Base-by-base conservation (phyloP, 2,329 filamentous ascomycete species). In the Zymoseptoria brevis region DNA sequence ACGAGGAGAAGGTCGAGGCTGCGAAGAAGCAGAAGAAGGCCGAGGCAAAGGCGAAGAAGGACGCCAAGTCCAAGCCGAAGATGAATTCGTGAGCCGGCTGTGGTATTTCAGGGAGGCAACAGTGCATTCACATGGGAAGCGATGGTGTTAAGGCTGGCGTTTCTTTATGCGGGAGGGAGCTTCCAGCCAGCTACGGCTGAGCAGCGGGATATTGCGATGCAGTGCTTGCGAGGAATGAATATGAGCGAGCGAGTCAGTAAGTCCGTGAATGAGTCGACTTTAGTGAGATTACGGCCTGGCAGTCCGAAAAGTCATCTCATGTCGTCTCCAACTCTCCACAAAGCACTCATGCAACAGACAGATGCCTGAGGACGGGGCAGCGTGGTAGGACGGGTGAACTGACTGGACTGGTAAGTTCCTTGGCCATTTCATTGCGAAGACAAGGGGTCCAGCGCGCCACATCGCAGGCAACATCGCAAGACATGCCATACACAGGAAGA, bases 21-120 rank as follows among this genome's bases (percentile, higher is more conserved):
- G 91, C 90, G 76, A 96, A 93, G 80, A 97, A 97, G 83, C 95
- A 92, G 78, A 81, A 88, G 67, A 99, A 96, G 82, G 85, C 89
- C 63, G 90, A 95, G 59, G 92, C 93, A 70, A 96, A 96, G 80
- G 90, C 92, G 65, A 99, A 97, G 83, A 92, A 92, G 66, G 89
- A 89, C 64, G 83, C 85, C 21, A 99, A 96, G 78, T 81, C 87
- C 5, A 96, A 93, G 78, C 92, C 93, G 48, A 72, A 72, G 66
- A 68, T 72, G 67, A 72, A 66, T 54, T 71, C 69, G 50, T 72
- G 56, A 62, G 49, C n/a, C 22, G 11, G 29, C n/a, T 22, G 24
- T 48, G 19, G 22, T 53, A 49, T 21, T 41, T 16, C 6, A 45
- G 35, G 35, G 35, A 45, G 35, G 16, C 4, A 45, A 45, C n/a